Evolutionary conservation across 805 yeast genomes (phyloP).

Genomic region (Metschnikowia orientalis): DNA sequence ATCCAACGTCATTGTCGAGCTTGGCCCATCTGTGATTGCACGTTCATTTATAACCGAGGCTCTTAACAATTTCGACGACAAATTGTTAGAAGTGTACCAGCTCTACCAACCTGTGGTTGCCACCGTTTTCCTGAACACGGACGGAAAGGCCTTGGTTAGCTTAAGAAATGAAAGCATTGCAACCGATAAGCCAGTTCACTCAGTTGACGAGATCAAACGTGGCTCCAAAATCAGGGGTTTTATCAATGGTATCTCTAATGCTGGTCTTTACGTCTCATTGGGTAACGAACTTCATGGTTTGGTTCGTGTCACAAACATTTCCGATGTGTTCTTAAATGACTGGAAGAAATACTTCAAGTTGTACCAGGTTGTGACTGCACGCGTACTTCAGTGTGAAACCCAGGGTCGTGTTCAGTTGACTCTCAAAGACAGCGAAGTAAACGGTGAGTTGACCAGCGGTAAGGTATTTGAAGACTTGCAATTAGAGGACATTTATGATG

Average conservation of each 20-base stretch:
- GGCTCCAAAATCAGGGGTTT: conserved; percentile 83
- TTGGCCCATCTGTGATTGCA: conserved; percentile 61
- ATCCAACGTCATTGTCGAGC: conserved; percentile 59
- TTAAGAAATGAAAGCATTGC: conserved; percentile 50
- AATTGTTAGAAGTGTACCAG: conserved; percentile 46
- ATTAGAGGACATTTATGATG: conserved; percentile 70
- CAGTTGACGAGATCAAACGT: conserved; percentile 50
- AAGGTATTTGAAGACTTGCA: conserved; percentile 64
- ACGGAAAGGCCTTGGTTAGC: conserved; percentile 55
- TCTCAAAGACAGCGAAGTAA: conserved; percentile 73
- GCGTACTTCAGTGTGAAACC: conserved; percentile 57
- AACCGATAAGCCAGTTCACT: conserved; percentile 45
- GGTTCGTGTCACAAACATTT: conserved; percentile 74
- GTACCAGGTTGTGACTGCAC: conserved; percentile 72
- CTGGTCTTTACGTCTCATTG: conserved; percentile 73
- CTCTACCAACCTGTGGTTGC: conserved; percentile 56
- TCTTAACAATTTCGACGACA: conserved; percentile 57
- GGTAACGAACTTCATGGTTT: conserved; percentile 71
- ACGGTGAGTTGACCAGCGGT: conserved; percentile 57
- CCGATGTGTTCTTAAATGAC: conserved; percentile 76
- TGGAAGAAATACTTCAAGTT: conserved; percentile 78
- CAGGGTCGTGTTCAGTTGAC: conserved; percentile 71
- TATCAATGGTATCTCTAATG: conserved; percentile 65
- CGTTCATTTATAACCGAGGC: conserved; percentile 75
- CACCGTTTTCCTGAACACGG: conserved; percentile 47